Base-by-base conservation (phyloP, 2,329 filamentous ascomycete species). In the Claviceps citrina region DNA sequence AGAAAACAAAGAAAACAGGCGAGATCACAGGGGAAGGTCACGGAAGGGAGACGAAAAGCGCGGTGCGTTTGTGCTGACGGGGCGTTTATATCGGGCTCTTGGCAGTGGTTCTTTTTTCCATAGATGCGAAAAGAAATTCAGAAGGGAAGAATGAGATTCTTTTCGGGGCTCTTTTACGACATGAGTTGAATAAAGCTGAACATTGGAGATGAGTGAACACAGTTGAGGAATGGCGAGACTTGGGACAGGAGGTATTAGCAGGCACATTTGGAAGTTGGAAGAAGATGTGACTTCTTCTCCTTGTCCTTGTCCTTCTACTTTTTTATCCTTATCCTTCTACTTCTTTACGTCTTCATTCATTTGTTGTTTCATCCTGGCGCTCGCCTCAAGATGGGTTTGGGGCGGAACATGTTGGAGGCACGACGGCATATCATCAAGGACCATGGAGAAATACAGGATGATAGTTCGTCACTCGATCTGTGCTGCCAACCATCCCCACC, bases 111-210 rank as follows among this genome's bases (percentile, higher is more conserved):
- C n/a, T n/a, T n/a, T n/a, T n/a, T n/a, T n/a, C n/a, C n/a, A n/a
- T n/a, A n/a, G n/a, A n/a, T n/a, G n/a, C n/a, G 34, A 32, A 40
- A 32, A 31, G 31, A 38, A 12, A n/a, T n/a, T n/a, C n/a, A n/a
- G 22, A 34, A 38, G 34, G 10, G 34, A 33, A 24, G 36, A 19
- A 16, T 24, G 5, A 24, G 22, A 5, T 24, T 24, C 8, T 24
- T 24, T 24, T 24, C 8, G 5, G 5, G 5, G 5, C 22, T 24
- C 8, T 24, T 24, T 24, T 43, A 36, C 43, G 42, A 44, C 40
- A 36, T 40, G 40, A 38, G 34, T 41, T 45, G 46, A 39, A 34
- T 43, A 43, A 32, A 41, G 30, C 32, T 46, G 41, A 27, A 24
- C 18, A 26, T 38, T 25, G 36, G 31, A 25, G 27, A 20, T 13